Percentiles rank a stretch among this genome's conserved stretches.
Evolutionary conservation across 2,329 filamentous ascomycete species (phyloP).

Genomic region (Sodiomyces alkalinus): DNA sequence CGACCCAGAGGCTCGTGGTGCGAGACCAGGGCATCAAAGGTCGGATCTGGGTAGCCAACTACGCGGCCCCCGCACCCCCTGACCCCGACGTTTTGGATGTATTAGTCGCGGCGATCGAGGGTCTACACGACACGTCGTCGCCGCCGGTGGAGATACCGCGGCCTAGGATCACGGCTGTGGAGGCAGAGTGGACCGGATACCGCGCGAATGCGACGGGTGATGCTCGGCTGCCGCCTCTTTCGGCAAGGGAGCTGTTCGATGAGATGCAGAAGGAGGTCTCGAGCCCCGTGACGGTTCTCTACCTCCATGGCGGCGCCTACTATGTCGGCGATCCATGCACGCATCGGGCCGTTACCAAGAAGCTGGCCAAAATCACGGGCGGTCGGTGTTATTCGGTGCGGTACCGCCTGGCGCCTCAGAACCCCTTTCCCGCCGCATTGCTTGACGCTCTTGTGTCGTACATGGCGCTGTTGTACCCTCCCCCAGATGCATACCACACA

Average conservation of each 20-base stretch:
- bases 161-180: conserved; percentile 40
- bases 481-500: conserved; percentile 48
- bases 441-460: conserved; percentile 62
- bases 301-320: conserved; percentile 65
- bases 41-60: conserved; percentile 65
- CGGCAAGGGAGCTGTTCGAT: conserved; percentile 49
- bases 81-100: conserved; percentile 40
- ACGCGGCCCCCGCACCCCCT: conserved; percentile 44
- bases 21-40: conserved; percentile 59
- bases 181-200: conserved; percentile 67
- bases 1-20: conserved; percentile 46
- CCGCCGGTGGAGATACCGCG: conserved; percentile 17
- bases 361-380: conserved; percentile 48
- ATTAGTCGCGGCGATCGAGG: conserved; percentile 41
- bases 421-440: conserved; percentile 59
- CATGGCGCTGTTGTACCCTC: conserved; percentile 57
- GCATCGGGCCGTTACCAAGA: conserved; percentile 42
- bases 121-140: conserved; percentile 23
- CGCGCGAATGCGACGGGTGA: conserved; percentile 35
- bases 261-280: conserved; percentile 52
- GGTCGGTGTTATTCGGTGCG: conserved; percentile 58
- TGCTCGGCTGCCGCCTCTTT: conserved; percentile 35
- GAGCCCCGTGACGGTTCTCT: conserved; percentile 50
- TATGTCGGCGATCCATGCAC: conserved; percentile 56
- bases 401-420: conserved; percentile 60